Evolutionary conservation across 805 yeast genomes (phyloP), one percentile per base, ranked within the genome.

Genomic region (Candida nitratophila): DNA sequence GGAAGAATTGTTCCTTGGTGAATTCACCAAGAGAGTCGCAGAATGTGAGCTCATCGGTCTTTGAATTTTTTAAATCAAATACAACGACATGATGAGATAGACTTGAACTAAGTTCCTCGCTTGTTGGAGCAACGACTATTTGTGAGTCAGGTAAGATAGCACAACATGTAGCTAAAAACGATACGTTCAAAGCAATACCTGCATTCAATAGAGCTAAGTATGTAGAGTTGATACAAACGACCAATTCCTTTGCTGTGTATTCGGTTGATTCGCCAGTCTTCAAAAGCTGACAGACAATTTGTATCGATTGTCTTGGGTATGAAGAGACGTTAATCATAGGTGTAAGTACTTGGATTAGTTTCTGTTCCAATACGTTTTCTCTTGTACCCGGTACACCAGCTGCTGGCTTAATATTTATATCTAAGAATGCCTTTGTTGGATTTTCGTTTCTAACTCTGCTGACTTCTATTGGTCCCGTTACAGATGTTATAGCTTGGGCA

Each of bases 381-480:
- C 95, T 67, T 1, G 91, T 70, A 58, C 72, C 44, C 7, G 95
- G 74, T 2, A 83, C 73, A 1, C 97, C 98, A 14, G 70, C 66
- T 20, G 83, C 78, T 1, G 98, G 96, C 34, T 89, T 70, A 2
- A 90, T 80, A 19, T 79, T 75, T 8, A 93, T 74, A 60, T 89
- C 96, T 16, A 93, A 60, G 16, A 86, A 80, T 15, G 91, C 83
- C 38, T 73, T 69, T 15, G 85, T 81, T 11, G 97, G 96, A 30
- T 81, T 62, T 59, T 91, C 98, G 57, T 89, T 96, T 52, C 91
- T 76, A 14, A 78, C 64, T 59, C 82, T 83, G 11, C 87, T 81
- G 2, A 54, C 52, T 55, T 91, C 97, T 27, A 91, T 74, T 0
- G 99, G 99, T 0, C 99, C 99, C 1, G 90, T 76, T 1, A 91